These are phyloP conservation scores for Hyaloscypha variabilis DNA, from an alignment of 495 filamentous ascomycete genomes.

Conservation along the genomic window DNA sequence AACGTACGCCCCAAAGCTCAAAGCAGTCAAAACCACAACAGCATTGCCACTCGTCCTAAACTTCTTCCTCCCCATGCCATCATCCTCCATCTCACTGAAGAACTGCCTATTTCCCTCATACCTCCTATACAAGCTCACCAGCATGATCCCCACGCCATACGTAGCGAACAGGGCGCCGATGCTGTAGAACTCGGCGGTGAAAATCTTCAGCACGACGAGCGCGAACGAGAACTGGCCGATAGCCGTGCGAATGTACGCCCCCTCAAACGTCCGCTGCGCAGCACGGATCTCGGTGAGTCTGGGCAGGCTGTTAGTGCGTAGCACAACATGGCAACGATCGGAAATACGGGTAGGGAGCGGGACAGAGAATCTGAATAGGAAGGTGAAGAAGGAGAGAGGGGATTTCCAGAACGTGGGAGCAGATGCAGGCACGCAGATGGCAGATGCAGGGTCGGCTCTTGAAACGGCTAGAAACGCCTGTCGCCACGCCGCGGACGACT, in stretches of 20 bases:
- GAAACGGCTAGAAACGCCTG: not conserved
- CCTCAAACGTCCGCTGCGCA: constrained; percentile 94
- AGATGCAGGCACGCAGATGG: not conserved
- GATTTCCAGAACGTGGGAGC: not conserved
- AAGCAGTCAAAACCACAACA: constrained; percentile 77
- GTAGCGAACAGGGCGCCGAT: constrained; percentile 91
- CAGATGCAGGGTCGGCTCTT: not conserved
- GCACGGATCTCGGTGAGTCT: constrained; percentile 90
- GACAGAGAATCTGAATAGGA: not conserved
- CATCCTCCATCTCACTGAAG: constrained; percentile 74
- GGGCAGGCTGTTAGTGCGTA: not conserved
- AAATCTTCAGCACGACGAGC: constrained; percentile 93
- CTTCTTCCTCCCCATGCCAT: constrained; percentile 66
- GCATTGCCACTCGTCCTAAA: constrained; percentile 89
- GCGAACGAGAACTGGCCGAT: constrained; percentile 94
- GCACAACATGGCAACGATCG: not conserved
- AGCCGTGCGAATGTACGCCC: constrained; percentile 93
- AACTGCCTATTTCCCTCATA: constrained; percentile 93
- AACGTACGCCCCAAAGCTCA: constrained; percentile 82
- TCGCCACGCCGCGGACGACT: not conserved
- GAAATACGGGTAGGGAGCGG: not conserved
- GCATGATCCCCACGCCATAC: constrained; percentile 82
- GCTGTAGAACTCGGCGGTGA: constrained; percentile 91
- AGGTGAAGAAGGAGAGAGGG: not conserved
- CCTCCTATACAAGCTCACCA: constrained; percentile 78